Evolutionary conservation across 2,329 filamentous ascomycete species (phyloP).

Genomic region (Fusarium paranaense): DNA sequence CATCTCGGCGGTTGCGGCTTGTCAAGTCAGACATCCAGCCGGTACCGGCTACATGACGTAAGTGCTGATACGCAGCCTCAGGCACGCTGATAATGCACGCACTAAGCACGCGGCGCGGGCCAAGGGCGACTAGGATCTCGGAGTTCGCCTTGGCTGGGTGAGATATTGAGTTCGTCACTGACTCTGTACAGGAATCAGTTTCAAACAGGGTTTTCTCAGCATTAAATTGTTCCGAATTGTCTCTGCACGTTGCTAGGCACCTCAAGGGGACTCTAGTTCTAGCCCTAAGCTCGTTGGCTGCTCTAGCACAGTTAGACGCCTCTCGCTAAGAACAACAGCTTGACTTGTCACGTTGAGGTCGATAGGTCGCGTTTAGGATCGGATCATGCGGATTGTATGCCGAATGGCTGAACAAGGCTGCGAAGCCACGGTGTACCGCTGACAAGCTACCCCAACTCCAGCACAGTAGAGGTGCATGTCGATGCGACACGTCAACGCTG

Average conservation of each 20-base stretch:
- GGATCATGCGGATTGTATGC: background rate
- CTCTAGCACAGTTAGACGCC: background rate
- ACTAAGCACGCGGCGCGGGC: constrained; percentile 28
- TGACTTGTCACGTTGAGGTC: background rate
- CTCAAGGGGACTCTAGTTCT: background rate
- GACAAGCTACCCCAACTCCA: background rate
- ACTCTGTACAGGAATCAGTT: background rate
- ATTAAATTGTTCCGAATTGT: background rate
- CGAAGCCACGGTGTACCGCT: background rate
- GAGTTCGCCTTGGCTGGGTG: background rate
- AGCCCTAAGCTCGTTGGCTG: background rate
- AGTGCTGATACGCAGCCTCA: constrained; percentile 9
- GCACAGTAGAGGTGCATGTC: background rate
- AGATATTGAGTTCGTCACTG: background rate
- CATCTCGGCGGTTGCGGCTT: background rate
- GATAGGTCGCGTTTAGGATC: background rate
- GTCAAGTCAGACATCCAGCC: background rate
- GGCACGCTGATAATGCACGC: constrained; percentile 33
- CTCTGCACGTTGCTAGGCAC: background rate
- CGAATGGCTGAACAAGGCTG: background rate
- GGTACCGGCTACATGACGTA: constrained; percentile 28
- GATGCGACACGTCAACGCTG: background rate
- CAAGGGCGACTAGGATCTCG: constrained; percentile 18
- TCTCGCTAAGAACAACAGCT: background rate
- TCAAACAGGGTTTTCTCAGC: background rate